phyloP scores from a whole-genome alignment of 1,139 yeast genomes.

The Protomyces macrosporus region DNA sequence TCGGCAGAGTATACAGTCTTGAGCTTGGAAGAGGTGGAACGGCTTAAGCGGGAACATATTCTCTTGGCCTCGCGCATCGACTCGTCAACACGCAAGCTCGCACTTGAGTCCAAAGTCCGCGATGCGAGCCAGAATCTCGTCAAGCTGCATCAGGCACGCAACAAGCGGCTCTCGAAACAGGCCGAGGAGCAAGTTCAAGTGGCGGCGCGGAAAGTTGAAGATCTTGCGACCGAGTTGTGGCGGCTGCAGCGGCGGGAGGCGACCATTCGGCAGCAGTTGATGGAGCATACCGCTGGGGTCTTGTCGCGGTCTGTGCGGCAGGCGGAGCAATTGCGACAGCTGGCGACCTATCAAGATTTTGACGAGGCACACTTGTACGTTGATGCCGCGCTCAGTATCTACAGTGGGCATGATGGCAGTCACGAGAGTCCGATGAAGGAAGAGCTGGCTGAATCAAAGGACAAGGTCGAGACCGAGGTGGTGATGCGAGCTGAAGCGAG shows the following conservation, averaged over 20 bases:
- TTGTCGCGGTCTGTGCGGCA: constrained; percentile 4
- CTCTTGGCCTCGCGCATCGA: constrained; percentile 22
- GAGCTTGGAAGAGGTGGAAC: constrained; percentile 25
- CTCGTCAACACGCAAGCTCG: constrained; percentile 21
- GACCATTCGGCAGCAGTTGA: constrained; percentile 15
- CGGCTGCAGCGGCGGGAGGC: constrained; percentile 24
- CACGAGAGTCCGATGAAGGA: neutral
- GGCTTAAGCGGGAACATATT: constrained; percentile 18
- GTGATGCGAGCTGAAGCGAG: neutral
- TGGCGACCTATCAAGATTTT: constrained; percentile 4
- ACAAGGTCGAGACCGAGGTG: neutral
- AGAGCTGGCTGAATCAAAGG: neutral
- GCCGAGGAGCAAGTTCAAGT: constrained; percentile 25
- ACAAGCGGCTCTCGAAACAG: constrained; percentile 25
- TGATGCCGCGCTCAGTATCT: neutral
- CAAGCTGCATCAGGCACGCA: constrained; percentile 21
- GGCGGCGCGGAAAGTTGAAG: constrained; percentile 26
- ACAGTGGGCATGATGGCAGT: constrained; percentile 12
- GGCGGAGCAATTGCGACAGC: constrained; percentile 2
- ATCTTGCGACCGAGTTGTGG: constrained; percentile 28
- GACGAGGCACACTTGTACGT: constrained; percentile 22
- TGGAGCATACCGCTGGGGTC: constrained; percentile 27
- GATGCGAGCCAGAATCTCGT: constrained; percentile 26
- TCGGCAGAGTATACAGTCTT: constrained; percentile 18
- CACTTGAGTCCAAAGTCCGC: constrained; percentile 27